Percentiles rank a stretch among this genome's conserved stretches.
phyloP scores from a whole-genome alignment of 2,329 filamentous ascomycete genomes.

The Pleoardoris graminearum region DNA sequence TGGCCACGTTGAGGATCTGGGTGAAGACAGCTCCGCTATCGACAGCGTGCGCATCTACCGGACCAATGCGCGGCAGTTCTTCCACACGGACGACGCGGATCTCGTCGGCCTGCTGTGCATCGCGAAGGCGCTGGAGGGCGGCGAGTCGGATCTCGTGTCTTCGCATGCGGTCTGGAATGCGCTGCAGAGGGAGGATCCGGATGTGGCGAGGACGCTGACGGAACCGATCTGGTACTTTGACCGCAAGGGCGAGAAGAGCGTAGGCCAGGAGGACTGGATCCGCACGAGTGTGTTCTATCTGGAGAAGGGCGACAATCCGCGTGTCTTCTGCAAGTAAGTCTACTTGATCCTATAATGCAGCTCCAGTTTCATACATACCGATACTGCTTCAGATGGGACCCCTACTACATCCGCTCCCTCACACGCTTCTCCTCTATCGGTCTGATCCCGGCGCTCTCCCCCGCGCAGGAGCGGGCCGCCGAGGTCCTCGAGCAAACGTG shows the following conservation, averaged over 20 bases:
- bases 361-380: background rate
- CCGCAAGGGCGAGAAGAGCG: constrained; percentile 79
- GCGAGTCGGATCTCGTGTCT: constrained; percentile 80
- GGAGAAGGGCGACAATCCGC: constrained; percentile 66
- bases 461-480: constrained; percentile 69
- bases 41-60: constrained; percentile 89
- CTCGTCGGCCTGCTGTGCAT: constrained; percentile 84
- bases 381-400: constrained; percentile 65
- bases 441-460: constrained; percentile 71
- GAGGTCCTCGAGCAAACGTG: constrained; percentile 76
- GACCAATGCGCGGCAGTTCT: constrained; percentile 82
- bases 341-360: no score
- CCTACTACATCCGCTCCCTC: constrained; percentile 81
- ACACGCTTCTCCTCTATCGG: constrained; percentile 73
- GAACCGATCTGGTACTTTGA: constrained; percentile 90
- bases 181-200: constrained; percentile 73
- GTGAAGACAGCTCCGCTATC: constrained; percentile 78
- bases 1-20: constrained; percentile 86
- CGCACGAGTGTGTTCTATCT: constrained; percentile 74
- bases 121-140: constrained; percentile 75
- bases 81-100: constrained; percentile 82
- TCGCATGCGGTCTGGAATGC: constrained; percentile 82
- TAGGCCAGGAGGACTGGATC: constrained; percentile 75
- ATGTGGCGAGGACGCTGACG: constrained; percentile 74
- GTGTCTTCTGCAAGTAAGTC: constrained; percentile 72